Evolutionary conservation across 331 rosid species (phyloP).

Genomic region (Stylosanthes scabra): DNA sequence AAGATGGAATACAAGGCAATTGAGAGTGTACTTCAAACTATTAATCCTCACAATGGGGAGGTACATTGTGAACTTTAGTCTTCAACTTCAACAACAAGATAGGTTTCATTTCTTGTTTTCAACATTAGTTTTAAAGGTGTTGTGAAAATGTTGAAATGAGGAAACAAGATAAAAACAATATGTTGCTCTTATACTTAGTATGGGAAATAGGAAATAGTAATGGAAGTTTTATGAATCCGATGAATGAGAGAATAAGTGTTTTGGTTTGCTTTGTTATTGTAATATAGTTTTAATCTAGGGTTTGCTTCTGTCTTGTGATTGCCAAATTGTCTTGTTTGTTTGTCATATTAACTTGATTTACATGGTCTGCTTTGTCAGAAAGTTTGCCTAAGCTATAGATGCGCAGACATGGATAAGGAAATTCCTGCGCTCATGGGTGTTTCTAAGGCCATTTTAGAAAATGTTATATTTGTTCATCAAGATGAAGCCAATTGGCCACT

Average conservation of each 20-base stretch:
- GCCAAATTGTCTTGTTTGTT: neutral
- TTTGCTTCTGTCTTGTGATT: neutral
- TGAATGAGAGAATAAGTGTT: neutral
- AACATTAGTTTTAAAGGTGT: no score
- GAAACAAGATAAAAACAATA: neutral
- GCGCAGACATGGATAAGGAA: constrained; percentile 96
- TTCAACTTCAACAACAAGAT: neutral
- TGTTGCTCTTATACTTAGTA: neutral
- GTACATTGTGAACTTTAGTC: constrained; percentile 25
- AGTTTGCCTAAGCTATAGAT: constrained; percentile 94
- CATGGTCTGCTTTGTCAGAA: constrained; percentile 55
- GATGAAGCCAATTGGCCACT: constrained; percentile 99
- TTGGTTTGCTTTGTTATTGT: constrained; percentile 9
- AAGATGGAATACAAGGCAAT: constrained; percentile 97
- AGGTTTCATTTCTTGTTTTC: neutral
- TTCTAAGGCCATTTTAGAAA: constrained; percentile 92
- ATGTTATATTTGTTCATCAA: constrained; percentile 93
- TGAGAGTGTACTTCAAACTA: constrained; percentile 96
- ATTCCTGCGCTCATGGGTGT: constrained; percentile 97
- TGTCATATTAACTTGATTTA: neutral
- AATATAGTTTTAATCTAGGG: neutral
- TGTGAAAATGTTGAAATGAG: neutral
- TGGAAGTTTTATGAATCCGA: neutral
- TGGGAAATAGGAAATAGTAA: neutral
- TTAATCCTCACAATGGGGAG: constrained; percentile 95